Evolutionary conservation across 352 stramenopile species (phyloP), one percentile per base, ranked within the genome.

Genomic region (Pythium scleroteichum): DNA sequence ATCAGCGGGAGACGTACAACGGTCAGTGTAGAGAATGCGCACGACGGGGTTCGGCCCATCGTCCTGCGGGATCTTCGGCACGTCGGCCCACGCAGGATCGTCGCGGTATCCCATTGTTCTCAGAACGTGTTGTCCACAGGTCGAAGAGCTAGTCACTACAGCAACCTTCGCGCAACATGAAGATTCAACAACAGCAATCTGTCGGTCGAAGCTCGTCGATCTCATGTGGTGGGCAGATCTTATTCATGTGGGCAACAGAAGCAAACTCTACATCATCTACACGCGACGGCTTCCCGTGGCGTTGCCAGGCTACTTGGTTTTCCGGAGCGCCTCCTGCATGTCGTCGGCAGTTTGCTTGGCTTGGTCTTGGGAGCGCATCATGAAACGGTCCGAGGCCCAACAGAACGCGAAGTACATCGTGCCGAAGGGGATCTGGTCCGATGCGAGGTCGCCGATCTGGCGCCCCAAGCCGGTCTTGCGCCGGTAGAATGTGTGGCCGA

Each of bases 21-120:
- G 53, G 9, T 73, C 40, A 4, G 84, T 79, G 75, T 95, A 95
- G 20, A 78, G 65, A 61, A 95, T 93, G 65, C 80, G 82, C 45
- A 90, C 86, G 66, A 92, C 73, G 2, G 86, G 82, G 53, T 87
- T 73, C 2, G 86, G 86, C 8, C 86, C 86, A 46, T 95, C 86
- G 63, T 93, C 83, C 66, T 95, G 86, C 41, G 83, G 76, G 64
- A 95, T 84, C 62, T 90, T 90, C 59, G 65, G 67, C 66, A 95
- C 84, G 59, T 95, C 86, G n/a, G 78, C 76, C 86, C 86, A 95
- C 42, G 42, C 62, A 0, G 80, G 79, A 57, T 92, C 78, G 33
- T 90, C 75, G 47, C 73, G 73, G 59, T 90, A 92, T 53, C 69
- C 60, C 78, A 82, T 62, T 48, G 6, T 51, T n/a, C 39, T 49